Conservation (phyloP, 805 yeast genomes). For the Wickerhamomyces mucosus region DNA sequence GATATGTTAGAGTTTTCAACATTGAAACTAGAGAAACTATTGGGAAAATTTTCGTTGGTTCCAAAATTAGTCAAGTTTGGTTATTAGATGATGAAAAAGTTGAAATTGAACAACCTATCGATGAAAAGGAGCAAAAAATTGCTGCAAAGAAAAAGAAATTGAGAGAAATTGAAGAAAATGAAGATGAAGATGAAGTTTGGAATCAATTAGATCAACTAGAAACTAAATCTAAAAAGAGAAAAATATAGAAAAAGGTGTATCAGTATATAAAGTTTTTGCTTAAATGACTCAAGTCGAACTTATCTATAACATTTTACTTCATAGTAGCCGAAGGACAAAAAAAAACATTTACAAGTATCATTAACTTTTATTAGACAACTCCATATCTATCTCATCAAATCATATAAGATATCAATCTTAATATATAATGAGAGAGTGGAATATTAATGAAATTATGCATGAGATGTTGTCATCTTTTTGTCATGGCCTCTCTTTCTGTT, state of each 20-base stretch:
- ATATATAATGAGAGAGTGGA: too few species aligned
- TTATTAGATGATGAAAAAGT: slow-evolving; percentile 40
- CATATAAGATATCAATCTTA: too few species aligned
- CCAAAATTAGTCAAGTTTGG: slow-evolving; percentile 49
- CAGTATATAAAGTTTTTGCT: too few species aligned
- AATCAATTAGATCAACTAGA: slow-evolving; percentile 20
- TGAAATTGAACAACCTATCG: slow-evolving; percentile 20
- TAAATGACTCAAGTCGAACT: too few species aligned
- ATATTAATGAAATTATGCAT: too few species aligned
- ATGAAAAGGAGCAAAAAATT: slow-evolving; percentile 19
- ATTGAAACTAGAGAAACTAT: slow-evolving; percentile 41
- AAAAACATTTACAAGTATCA: too few species aligned
- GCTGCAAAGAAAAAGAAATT: slow-evolving; percentile 23
- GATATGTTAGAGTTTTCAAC: slow-evolving; percentile 76
- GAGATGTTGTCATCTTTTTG: slow-evolving; percentile 45
- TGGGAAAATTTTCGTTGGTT: slow-evolving; percentile 69
- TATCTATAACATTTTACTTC: too few species aligned
- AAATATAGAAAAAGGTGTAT: slow-evolving; percentile 4
- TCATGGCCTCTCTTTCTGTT: slow-evolving; percentile 55
- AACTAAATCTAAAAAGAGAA: slow-evolving; percentile 12
- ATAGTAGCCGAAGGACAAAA: too few species aligned
- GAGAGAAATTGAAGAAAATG: slow-evolving; percentile 22
- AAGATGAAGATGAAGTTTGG: slow-evolving; percentile 31
- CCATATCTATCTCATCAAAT: too few species aligned
- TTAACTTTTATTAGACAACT: too few species aligned